Evolutionary conservation across 2,329 filamentous ascomycete genomes (phyloP), one percentile per base, ranked within the genome.

Genomic region (Colletotrichum theobromicola): DNA sequence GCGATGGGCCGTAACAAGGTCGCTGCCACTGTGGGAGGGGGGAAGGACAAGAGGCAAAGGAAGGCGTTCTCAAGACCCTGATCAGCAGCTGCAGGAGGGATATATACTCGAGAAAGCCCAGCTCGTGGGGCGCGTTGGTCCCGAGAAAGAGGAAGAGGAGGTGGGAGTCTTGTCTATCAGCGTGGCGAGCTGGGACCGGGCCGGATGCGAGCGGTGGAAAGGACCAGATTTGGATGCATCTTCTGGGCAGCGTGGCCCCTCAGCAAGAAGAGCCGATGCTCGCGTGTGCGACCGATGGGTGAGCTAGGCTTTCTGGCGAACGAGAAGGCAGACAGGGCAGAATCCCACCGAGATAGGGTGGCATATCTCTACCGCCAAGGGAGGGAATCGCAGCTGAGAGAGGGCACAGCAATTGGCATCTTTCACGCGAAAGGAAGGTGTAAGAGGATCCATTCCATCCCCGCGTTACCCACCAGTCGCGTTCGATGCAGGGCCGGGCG

Each of bases 351-450:
- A 75, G 46, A 72, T 72, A 75, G 62, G 63, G 69, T 70, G 50
- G 46, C 35, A 61, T 67, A 62, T 57, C 57, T 74, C n/a, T 50
- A 4, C 18, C 57, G 72, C 72, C 72, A 75, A 75, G 68, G 30
- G 2, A 67, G 63, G 35, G n/a, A 50, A 58, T 26, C 68, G 50
- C 7, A 67, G 57, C 62, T 72, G n/a, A 34, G 70, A 62, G 55
- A 58, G 15, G 68, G 68, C 42, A 74, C 55, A 67, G 42, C 57
- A 26, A 21, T 67, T 67, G 68, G 62, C 68, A 67, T 75, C 57
- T 67, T 75, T 64, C 55, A 75, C 72, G 63, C 68, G 72, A 72
- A 75, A 75, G 72, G 72, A 75, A 67, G 72, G 72, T 72, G 72
- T 64, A 72, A 72, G 63, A 75, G 62, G 42, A 72, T 72, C 63